These are phyloP conservation scores for Heliosperma pusillum DNA, from an alignment of 148 eudicot species.

Conservation along the genomic window DNA sequence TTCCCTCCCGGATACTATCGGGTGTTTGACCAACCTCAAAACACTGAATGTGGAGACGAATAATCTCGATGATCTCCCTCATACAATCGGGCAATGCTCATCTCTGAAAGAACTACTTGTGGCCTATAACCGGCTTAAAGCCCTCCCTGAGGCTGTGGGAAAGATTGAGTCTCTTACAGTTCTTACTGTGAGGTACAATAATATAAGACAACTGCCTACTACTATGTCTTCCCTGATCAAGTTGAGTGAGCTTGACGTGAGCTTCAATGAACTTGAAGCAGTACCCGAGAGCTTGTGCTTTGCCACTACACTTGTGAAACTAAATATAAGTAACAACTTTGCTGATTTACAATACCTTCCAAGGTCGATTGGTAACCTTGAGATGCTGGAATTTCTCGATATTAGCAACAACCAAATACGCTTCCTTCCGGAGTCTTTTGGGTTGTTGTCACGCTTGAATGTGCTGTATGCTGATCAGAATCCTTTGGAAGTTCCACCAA, in stretches of 20 bases:
- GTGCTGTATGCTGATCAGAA: slow-evolving; percentile 59
- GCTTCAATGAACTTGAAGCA: slow-evolving; percentile 81
- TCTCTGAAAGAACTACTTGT: slow-evolving; percentile 71
- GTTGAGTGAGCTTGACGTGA: slow-evolving; percentile 74
- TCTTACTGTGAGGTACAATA: slow-evolving; percentile 73
- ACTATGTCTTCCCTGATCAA: slow-evolving; percentile 58
- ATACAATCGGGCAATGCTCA: slow-evolving; percentile 65
- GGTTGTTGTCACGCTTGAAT: slow-evolving; percentile 49
- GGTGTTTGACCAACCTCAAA: slow-evolving; percentile 55
- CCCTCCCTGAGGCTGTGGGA: slow-evolving; percentile 94
- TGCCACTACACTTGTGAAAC: slow-evolving; percentile 70
- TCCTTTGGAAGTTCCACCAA: slow-evolving; percentile 81
- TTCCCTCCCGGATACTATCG: slow-evolving; percentile 62
- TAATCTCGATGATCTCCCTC: slow-evolving; percentile 77
- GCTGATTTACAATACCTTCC: slow-evolving; percentile 74
- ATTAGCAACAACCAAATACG: slow-evolving; percentile 84
- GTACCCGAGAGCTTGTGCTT: slow-evolving; percentile 87
- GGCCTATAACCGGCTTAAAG: slow-evolving; percentile 78
- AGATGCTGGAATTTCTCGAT: slow-evolving; percentile 74
- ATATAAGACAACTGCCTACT: slow-evolving; percentile 68
- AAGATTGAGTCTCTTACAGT: slow-evolving; percentile 58
- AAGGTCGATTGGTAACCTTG: slow-evolving; percentile 88
- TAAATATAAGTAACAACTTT: slow-evolving; percentile 84
- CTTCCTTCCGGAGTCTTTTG: slow-evolving; percentile 74
- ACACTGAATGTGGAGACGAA: slow-evolving; percentile 63